Conservation (phyloP, 805 yeast genomes). For the Lipomyces mesembrius region DNA sequence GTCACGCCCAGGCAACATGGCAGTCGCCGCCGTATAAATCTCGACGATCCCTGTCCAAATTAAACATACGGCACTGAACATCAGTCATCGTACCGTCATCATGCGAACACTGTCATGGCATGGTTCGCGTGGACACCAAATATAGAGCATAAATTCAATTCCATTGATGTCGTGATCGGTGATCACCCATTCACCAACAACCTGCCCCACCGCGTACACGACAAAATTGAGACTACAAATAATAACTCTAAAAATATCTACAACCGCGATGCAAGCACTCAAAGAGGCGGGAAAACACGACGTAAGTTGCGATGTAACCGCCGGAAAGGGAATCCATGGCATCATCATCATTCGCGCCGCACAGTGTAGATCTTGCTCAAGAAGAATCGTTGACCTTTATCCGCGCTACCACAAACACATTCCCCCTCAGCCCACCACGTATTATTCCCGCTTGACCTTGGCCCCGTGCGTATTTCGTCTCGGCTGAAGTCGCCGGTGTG, state of each 20-base stretch:
- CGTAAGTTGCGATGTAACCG: neutral
- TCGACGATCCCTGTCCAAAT: slow-evolving; percentile 1
- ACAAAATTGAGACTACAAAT: neutral
- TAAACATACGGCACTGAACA: neutral
- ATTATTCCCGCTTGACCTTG: neutral
- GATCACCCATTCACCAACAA: neutral
- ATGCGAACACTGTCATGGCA: neutral
- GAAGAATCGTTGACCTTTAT: neutral
- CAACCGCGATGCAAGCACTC: neutral
- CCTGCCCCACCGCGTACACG: neutral
- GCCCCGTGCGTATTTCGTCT: neutral
- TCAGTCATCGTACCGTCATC: neutral
- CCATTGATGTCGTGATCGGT: neutral
- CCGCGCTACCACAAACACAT: too few relatives aligned
- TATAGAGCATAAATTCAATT: neutral
- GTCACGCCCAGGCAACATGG: neutral
- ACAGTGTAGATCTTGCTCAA: neutral
- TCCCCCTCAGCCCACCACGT: neutral
- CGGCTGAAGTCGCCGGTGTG: neutral
- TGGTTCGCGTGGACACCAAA: neutral
- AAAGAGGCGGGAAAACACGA: neutral
- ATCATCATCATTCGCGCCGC: neutral
- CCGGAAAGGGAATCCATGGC: neutral
- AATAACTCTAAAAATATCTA: neutral
- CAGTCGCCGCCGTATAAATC: neutral